Conservation (phyloP, 257 asterid genomes). For the Lithospermum erythrorhizon region DNA sequence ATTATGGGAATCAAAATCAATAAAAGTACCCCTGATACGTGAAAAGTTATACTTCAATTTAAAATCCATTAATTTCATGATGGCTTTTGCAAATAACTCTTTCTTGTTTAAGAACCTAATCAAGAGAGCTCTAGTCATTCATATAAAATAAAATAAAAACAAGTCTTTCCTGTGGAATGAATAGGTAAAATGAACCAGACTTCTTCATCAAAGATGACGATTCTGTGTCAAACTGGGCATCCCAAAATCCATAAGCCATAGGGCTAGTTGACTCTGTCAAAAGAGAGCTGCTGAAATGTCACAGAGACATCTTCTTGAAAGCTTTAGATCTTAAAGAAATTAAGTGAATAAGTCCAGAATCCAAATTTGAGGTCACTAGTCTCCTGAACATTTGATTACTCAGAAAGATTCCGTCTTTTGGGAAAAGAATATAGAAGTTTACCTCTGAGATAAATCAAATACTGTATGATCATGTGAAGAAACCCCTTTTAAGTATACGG, state of each 20-base stretch:
- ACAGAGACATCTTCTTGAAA: constrained; percentile 6
- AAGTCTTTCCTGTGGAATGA: constrained; percentile 63
- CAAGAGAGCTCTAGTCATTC: not conserved
- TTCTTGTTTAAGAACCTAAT: too few species aligned
- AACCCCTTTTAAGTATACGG: constrained; percentile 44
- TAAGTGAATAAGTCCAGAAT: not conserved
- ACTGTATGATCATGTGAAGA: constrained; percentile 29
- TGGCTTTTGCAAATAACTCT: not conserved
- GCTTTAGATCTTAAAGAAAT: not conserved
- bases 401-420: not conserved
- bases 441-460: constrained; percentile 40
- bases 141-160: constrained; percentile 3
- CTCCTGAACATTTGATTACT: not conserved
- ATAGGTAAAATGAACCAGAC: constrained; percentile 53
- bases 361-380: not conserved
- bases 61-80: not conserved
- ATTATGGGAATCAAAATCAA: too few species aligned
- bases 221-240: constrained; percentile 37
- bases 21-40: too few species aligned
- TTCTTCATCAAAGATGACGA: constrained; percentile 36
- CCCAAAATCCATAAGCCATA: constrained; percentile 71
- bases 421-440: constrained; percentile 7
- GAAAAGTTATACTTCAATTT: too few species aligned
- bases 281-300: constrained; percentile 37
- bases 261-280: constrained; percentile 50